Base-by-base conservation (phyloP, 202 grass and related monocot species). In the Hordeum pubiflorum region DNA sequence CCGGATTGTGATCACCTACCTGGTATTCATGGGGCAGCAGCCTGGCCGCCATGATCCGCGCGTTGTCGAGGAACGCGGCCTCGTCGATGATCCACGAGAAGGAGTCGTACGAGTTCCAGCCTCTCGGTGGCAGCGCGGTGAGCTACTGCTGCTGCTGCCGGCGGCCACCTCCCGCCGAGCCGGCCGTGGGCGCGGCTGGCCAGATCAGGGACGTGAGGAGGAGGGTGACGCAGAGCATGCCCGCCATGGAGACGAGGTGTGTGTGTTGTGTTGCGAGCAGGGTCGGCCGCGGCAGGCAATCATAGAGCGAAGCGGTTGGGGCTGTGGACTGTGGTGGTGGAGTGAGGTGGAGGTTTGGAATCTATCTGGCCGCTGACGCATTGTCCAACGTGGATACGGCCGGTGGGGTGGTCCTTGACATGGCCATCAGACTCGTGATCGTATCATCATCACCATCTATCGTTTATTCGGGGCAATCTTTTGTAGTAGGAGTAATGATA, bases 31-130 rank as follows among this genome's bases (percentile, higher is more conserved):
- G 69, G 0, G 43, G 69, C 4, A 72, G 69, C 26, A 72, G 43
- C 69, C 46, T 72, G 43, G 32, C 24, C 23, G 69, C 69, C 69
- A 72, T 72, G 69, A 72, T 72, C 69, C 27, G 69, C 7, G 69
- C 43, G 43, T 72, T 72, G 69, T 72, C 41, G 3, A 72, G 69
- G 43, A 72, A 72, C 24, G 69, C 43, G 4, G 69, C 43, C 69
- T 72, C 43, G 14, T 52, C 69, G 15, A 72, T 72, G 69, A 43
- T 72, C 69, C 69, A 72, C 0, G 69, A 72, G 69, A 72, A 72
- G 15, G 69, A 29, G 17, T 72, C 69, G 15, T 72, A 72, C 0
- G 69, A 72, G 69, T 72, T 72, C 69, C 69, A 72, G 8, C 69
- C 69, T 31, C 69, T 48, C 2, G 69, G 69, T 9, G 43, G 43